Evolutionary conservation across 176 grass and related monocot genomes (phyloP), one percentile per base, ranked within the genome.

Genomic region (Ampelocalamus luodianensis): DNA sequence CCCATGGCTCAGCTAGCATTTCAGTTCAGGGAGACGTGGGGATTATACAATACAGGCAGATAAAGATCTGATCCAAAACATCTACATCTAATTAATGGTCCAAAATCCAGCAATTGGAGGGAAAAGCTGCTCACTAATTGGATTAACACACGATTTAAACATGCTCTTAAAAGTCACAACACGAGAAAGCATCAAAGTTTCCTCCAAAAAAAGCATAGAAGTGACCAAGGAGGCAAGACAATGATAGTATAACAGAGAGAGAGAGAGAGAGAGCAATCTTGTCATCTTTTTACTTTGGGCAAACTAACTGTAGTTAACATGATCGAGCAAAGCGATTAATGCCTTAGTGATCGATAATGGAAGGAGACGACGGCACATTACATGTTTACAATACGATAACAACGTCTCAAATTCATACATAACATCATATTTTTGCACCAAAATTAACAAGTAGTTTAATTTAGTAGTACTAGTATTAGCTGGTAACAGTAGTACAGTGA

Each of bases 311-410:
- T 5, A 26, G 11, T 14, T 62, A 62, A 1, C 24, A 14, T 13
- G 24, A 62, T 2, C 1, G 3, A 61, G 10, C 23, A 61, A 26
- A 27, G 32, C 10, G 4, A 27, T 26, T 29, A 62, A 62, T 62
- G 24, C 24, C 59, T 62, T 27, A 27, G 11, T 13, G 36, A 77
- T 60, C 38, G 72, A 32, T n/a, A 65, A 15, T 42, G 13, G 64
- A 77, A 68, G 48, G 17, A 66, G 45, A 53, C 15, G 46, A 39
- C n/a, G 38, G 18, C 32, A 45, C 65, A 38, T 85, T 71, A 76
- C 61, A 77, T 6, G 45, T 64, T 83, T 71, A 83, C 75, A 60
- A 63, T 14, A 78, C 55, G 27, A 48, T 27, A 55, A 34, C 45
- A 51, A 20, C 11, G 22, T 34, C 18, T 42, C 32, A 42, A 20